Conservation (phyloP, 805 yeast genomes). For the Maudiozyma barnettii region DNA sequence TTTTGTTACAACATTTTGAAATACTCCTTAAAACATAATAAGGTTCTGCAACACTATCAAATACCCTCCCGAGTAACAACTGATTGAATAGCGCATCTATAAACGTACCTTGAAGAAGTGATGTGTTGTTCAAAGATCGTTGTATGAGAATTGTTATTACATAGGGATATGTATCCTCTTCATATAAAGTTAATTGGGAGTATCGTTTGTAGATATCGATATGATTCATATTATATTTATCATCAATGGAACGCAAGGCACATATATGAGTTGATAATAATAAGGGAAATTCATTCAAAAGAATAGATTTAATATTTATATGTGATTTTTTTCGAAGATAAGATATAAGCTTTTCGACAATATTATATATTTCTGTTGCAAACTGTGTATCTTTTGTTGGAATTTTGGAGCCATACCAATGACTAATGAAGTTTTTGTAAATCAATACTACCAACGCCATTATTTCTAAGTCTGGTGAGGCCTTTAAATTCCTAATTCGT, state of each 20-base stretch:
- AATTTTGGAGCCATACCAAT: constrained; percentile 28
- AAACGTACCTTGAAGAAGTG: constrained; percentile 19
- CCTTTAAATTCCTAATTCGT: constrained; percentile 7
- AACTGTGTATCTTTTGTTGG: constrained; percentile 20
- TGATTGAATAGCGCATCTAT: constrained; percentile 16
- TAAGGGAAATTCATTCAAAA: constrained; percentile 21
- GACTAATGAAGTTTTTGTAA: constrained; percentile 17
- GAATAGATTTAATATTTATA: constrained; percentile 4
- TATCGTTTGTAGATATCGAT: constrained; percentile 7
- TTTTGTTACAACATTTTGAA: constrained; percentile 7
- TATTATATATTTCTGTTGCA: constrained; percentile 10
- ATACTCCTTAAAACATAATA: constrained; percentile 17
- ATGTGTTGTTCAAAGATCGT: constrained; percentile 7
- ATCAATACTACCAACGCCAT: constrained; percentile 21
- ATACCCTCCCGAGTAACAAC: constrained; percentile 17
- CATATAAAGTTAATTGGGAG: constrained; percentile 7
- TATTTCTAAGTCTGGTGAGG: constrained; percentile 11
- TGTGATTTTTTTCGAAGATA: constrained; percentile 9
- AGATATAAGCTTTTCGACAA: constrained; percentile 8
- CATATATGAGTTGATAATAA: constrained; percentile 17
- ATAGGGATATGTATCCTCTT: constrained; percentile 13
- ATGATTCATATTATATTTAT: neutral
- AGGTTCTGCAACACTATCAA: constrained; percentile 22
- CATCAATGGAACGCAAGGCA: neutral
- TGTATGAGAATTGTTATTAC: constrained; percentile 9